Evolutionary conservation across 345 rosid genomes (phyloP).

Genomic region (Aethionema arabicum): DNA sequence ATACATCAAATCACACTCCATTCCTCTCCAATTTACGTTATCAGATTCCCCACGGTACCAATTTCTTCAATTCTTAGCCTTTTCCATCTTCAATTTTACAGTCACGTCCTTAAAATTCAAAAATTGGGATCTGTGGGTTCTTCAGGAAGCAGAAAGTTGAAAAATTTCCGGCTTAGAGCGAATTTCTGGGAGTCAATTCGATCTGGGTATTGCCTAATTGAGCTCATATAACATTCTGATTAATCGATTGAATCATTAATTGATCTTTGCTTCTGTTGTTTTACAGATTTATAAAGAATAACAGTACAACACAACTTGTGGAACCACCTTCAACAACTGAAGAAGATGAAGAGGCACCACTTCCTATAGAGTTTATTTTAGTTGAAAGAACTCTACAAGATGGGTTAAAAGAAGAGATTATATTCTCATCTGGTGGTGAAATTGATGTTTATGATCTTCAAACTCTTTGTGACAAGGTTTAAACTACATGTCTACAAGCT

Average conservation of each 20-base stretch:
- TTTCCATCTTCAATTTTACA: background rate
- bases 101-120: background rate
- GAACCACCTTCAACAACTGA: constrained; percentile 51
- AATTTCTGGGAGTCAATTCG: constrained; percentile 79
- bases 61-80: background rate
- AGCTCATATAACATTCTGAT: constrained; percentile 1
- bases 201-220: constrained; percentile 54
- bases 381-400: constrained; percentile 60
- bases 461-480: constrained; percentile 85
- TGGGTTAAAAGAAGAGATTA: constrained; percentile 72
- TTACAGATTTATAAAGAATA: constrained; percentile 59
- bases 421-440: constrained; percentile 89
- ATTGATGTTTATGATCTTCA: constrained; percentile 93
- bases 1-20: constrained; percentile 28
- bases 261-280: background rate
- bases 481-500: too few species aligned
- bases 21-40: constrained; percentile 22
- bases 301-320: constrained; percentile 57
- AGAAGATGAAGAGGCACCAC: constrained; percentile 51
- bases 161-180: constrained; percentile 53
- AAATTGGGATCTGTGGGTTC: constrained; percentile 25
- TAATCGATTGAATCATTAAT: constrained; percentile 13
- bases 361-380: constrained; percentile 74
- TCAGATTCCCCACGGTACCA: constrained; percentile 19
- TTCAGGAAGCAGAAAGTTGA: constrained; percentile 60